These are phyloP conservation scores for Russula virescens DNA, from an alignment of 768 basidiomycete genomes.

Conservation along the genomic window DNA sequence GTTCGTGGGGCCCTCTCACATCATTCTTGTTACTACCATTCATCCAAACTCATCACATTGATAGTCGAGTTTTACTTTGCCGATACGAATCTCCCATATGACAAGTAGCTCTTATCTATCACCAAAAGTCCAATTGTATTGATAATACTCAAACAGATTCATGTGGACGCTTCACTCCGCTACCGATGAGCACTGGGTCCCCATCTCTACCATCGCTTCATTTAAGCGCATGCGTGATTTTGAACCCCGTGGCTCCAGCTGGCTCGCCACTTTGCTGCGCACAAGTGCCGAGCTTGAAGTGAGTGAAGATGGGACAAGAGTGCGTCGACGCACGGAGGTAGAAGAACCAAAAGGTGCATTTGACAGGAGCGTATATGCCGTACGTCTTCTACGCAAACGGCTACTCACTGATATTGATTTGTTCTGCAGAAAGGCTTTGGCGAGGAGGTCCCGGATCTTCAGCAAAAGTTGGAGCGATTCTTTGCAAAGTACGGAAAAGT, in stretches of 20 bases:
- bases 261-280: slow-evolving; percentile 64
- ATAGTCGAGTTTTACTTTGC: slow-evolving; percentile 96
- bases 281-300: slow-evolving; percentile 58
- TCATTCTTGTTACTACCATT: not conserved
- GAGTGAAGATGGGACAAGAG: slow-evolving; percentile 63
- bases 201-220: slow-evolving; percentile 77
- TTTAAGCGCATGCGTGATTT: slow-evolving; percentile 94
- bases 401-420: not conserved
- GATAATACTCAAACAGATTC: slow-evolving; percentile 49
- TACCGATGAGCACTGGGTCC: slow-evolving; percentile 83
- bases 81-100: slow-evolving; percentile 91
- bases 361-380: slow-evolving; percentile 83
- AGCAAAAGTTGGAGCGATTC: slow-evolving; percentile 71
- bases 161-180: slow-evolving; percentile 90
- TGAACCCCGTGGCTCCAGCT: slow-evolving; percentile 51
- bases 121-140: not conserved
- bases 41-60: not conserved
- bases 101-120: slow-evolving; percentile 48
- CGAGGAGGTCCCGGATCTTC: slow-evolving; percentile 54
- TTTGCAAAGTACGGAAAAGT: slow-evolving; percentile 72
- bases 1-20: slow-evolving; percentile 32
- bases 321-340: slow-evolving; percentile 69
- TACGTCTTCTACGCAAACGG: slow-evolving; percentile 37
- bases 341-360: slow-evolving; percentile 74
- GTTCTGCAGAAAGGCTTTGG: slow-evolving; percentile 79